A percentile compares a stretch with the other conserved stretches of the same genome.
These are phyloP conservation scores for Pseudogymnoascus sp. DNA, from an alignment of 2,329 filamentous ascomycete genomes.

Conservation along the genomic window DNA sequence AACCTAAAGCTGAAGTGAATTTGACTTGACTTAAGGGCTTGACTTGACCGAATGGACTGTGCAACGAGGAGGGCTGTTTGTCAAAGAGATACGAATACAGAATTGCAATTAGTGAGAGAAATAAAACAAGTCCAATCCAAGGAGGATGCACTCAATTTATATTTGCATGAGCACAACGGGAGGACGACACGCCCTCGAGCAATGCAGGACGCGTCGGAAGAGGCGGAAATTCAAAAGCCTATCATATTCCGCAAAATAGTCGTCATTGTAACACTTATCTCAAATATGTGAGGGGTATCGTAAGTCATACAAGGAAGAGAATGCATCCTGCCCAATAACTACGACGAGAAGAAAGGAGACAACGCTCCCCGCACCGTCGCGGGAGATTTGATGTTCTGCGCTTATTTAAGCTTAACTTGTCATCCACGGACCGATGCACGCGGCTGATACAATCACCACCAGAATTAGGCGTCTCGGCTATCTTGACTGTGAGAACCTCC, in stretches of 20 bases:
- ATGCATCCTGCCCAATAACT: background rate
- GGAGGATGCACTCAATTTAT: constrained; percentile 2
- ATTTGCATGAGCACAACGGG: background rate
- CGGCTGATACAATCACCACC: background rate
- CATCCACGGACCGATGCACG: background rate
- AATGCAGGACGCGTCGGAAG: background rate
- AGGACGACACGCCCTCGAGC: background rate
- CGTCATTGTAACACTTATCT: background rate
- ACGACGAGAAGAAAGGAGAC: background rate
- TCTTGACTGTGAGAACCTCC: background rate
- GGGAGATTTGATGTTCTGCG: constrained; percentile 6
- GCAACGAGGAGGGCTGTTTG: background rate
- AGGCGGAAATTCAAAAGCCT: background rate
- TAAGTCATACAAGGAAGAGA: background rate
- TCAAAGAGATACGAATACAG: background rate
- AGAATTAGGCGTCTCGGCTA: background rate
- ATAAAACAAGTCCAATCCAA: background rate
- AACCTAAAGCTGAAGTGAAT: background rate
- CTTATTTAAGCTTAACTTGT: constrained; percentile 7
- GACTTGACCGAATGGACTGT: background rate
- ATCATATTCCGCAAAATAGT: constrained; percentile 1
- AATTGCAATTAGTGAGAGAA: background rate
- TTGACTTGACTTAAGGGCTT: background rate
- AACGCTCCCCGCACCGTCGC: background rate
- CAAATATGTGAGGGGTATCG: constrained; percentile 1